Base-by-base conservation (phyloP, 441 rosid species). In the Gossypium gossypioides region DNA sequence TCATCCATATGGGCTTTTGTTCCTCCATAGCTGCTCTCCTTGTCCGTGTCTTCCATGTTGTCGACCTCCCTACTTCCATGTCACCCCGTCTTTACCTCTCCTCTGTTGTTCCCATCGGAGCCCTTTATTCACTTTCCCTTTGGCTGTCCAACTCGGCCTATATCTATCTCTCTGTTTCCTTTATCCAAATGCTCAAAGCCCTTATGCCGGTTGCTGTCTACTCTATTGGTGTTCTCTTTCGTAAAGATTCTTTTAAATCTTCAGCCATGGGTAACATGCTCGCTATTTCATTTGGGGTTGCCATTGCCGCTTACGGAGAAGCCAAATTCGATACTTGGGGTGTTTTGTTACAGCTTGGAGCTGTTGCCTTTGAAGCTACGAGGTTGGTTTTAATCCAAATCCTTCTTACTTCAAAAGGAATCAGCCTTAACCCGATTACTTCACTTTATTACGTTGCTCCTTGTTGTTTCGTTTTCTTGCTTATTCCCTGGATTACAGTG, bases 161-260 rank as follows among this genome's bases (percentile, higher is more conserved):
- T 74, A 82, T 84, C 50, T 82, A 82, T 57, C 76, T 82, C 64
- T 85, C 86, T 16, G 86, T 84, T 44, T 84, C 88, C 66, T 84
- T 84, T 73, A 82, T 82, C 73, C 88, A 85, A 72, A 85, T 85
- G 88, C 84, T 85, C 69, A 85, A 85, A 60, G 88, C 88, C 16
- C 77, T 85, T 10, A 83, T 85, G 86, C 88, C 88, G 0, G 88
- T 85, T 8, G 88, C 86, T 4, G 88, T 85, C 29, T 85, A 85
- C 74, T 81, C 86, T 16, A 74, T 81, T 50, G 85, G 84, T 8
- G 81, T 82, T 27, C 40, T 78, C 7, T 32, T 83, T 19, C 74
- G 75, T 73, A 81, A 81, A 69, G 86, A 84, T 19, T 63, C 74
- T 1, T 83, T 80, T 21, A 78, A 80, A 48, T 61, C 78, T 1